Conservation (phyloP, 148 eudicot genomes). For the Camellia lanceoleosa region DNA sequence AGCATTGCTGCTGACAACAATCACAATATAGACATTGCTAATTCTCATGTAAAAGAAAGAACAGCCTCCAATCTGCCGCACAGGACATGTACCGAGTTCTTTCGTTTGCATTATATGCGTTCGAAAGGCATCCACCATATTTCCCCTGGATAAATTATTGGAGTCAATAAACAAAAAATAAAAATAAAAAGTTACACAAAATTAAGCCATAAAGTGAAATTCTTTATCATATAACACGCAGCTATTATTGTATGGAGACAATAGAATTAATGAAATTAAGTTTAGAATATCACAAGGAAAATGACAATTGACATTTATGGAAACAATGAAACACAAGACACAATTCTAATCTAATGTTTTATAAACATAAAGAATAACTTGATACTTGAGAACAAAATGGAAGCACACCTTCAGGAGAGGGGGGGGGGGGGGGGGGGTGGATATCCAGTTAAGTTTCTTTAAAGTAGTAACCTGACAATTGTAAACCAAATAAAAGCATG, state of each 20-base stretch:
- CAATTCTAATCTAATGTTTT: neutral
- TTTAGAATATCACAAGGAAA: neutral
- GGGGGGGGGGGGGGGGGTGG: neutral
- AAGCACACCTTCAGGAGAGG: neutral
- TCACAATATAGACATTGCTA: constrained; percentile 97
- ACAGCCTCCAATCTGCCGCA: constrained; percentile 98
- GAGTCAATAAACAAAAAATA: constrained; percentile 11
- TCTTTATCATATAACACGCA: neutral
- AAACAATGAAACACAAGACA: neutral
- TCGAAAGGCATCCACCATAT: constrained; percentile 99
- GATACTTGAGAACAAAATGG: too few species aligned
- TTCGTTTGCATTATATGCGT: constrained; percentile 98
- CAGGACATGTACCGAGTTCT: constrained; percentile 98
- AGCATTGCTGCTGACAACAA: constrained; percentile 99
- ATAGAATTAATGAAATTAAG: neutral
- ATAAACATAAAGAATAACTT: too few species aligned
- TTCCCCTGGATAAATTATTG: constrained; percentile 51
- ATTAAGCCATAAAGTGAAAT: neutral
- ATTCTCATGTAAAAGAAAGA: constrained; percentile 97
- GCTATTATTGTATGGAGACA: neutral
- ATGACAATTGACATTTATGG: neutral
- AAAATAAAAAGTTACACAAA: neutral
- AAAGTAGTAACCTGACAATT: neutral
- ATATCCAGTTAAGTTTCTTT: neutral
- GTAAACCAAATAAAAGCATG: neutral